Evolutionary conservation across 805 yeast species (phyloP).

Genomic region (Sugiyamaella boreocaroliniensis): DNA sequence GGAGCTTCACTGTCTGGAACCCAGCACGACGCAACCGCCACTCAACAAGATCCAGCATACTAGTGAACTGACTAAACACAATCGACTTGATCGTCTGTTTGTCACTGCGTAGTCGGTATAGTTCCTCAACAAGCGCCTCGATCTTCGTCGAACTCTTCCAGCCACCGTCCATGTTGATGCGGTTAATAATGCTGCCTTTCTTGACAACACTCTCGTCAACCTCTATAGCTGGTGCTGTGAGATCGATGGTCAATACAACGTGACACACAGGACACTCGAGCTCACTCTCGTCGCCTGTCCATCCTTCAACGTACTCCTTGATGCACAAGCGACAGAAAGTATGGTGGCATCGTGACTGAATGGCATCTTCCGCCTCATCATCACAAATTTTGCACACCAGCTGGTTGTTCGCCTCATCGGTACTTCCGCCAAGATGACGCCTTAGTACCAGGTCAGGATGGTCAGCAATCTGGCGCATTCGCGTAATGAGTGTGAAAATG

Average conservation of each 20-base stretch:
- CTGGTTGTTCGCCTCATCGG: slow-evolving; percentile 38
- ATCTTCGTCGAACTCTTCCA: slow-evolving; percentile 96
- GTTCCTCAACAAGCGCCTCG: slow-evolving; percentile 91
- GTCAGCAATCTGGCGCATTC: slow-evolving; percentile 97
- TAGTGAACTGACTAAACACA: slow-evolving; percentile 94
- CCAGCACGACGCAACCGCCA: slow-evolving; percentile 96
- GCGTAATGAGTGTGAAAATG: slow-evolving; percentile 87
- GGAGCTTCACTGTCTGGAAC: slow-evolving; percentile 85
- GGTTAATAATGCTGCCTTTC: slow-evolving; percentile 65
- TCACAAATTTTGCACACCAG: slow-evolving; percentile 90
- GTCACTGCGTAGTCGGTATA: slow-evolving; percentile 80
- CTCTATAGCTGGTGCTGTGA: slow-evolving; percentile 71
- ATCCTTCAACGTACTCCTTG: slow-evolving; percentile 78
- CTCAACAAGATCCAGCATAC: slow-evolving; percentile 92
- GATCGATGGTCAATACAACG: slow-evolving; percentile 82
- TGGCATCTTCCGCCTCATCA: slow-evolving; percentile 97
- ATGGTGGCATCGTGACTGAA: slow-evolving; percentile 90
- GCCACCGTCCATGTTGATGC: slow-evolving; percentile 73
- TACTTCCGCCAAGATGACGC: slow-evolving; percentile 42
- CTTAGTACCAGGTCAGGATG: slow-evolving; percentile 94
- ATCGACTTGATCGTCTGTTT: slow-evolving; percentile 86
- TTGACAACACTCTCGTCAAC: slow-evolving; percentile 53
- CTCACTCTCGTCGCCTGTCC: slow-evolving; percentile 45
- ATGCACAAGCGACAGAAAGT: slow-evolving; percentile 89
- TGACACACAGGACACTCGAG: slow-evolving; percentile 95